Conservation (phyloP, 768 basidiomycete species). For the Mycena pura region DNA sequence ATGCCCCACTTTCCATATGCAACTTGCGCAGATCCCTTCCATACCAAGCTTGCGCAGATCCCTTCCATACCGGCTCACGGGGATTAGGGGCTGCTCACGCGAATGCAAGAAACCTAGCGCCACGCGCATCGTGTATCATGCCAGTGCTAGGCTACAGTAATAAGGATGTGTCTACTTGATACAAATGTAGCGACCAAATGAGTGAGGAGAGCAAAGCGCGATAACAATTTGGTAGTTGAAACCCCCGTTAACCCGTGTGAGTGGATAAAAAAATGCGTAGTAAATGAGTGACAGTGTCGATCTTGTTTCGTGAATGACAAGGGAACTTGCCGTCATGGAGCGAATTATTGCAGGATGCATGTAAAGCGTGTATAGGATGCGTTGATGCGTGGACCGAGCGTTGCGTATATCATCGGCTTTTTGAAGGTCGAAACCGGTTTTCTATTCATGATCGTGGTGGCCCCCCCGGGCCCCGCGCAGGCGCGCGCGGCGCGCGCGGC, state of each 20-base stretch:
- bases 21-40: too few relatives aligned
- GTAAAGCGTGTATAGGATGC: conserved; percentile 24
- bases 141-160: conserved; percentile 41
- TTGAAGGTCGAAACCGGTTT: conserved; percentile 22
- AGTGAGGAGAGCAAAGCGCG: conserved; percentile 26
- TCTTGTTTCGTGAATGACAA: conserved; percentile 64
- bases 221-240: conserved; percentile 16
- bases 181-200: conserved; percentile 42
- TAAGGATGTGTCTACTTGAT: conserved; percentile 28
- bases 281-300: conserved; percentile 41
- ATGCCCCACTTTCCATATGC: too few relatives aligned
- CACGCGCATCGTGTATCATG: conserved; percentile 43
- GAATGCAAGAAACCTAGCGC: conserved; percentile 27
- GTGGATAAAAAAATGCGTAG: too few relatives aligned
- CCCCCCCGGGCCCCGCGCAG: conserved; percentile 6
- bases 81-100: neutral
- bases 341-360: conserved; percentile 8
- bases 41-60: too few relatives aligned
- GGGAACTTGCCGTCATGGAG: conserved; percentile 40
- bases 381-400: conserved; percentile 22
- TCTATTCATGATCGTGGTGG: conserved; percentile 36
- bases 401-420: conserved; percentile 23
- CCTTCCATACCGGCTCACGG: too few relatives aligned
- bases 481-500: neutral
- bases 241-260: conserved; percentile 30